These are phyloP conservation scores for Multifurca ochricompacta DNA, from an alignment of 768 basidiomycete genomes.

Conservation along the genomic window DNA sequence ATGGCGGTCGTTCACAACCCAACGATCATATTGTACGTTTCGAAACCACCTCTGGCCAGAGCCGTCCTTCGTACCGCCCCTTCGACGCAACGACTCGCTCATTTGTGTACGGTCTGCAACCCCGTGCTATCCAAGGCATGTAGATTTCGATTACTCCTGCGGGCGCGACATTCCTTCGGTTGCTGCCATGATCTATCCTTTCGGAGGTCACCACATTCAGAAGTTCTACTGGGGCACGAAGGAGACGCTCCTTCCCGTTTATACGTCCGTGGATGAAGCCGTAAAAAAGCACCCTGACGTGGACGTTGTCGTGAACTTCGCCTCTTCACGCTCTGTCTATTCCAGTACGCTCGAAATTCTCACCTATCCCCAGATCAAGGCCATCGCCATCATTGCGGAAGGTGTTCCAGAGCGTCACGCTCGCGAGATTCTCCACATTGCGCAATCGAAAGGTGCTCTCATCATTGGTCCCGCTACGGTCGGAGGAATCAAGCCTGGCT, in stretches of 20 bases:
- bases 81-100: slow-evolving; percentile 93
- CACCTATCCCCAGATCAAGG: slow-evolving; percentile 55
- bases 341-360: slow-evolving; percentile 90
- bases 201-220: slow-evolving; percentile 99
- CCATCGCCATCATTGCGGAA: slow-evolving; percentile 93
- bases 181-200: slow-evolving; percentile 99
- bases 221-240: slow-evolving; percentile 99
- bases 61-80: slow-evolving; percentile 77
- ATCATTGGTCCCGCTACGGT: slow-evolving; percentile 98
- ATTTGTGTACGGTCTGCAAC: slow-evolving; percentile 97
- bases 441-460: slow-evolving; percentile 76
- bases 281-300: slow-evolving; percentile 92
- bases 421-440: slow-evolving; percentile 87
- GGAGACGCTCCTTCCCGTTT: slow-evolving; percentile 97
- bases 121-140: slow-evolving; percentile 97
- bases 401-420: slow-evolving; percentile 99
- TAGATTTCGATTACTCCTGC: slow-evolving; percentile 99
- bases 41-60: slow-evolving; percentile 37
- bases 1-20: slow-evolving; percentile 75
- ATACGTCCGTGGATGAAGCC: slow-evolving; percentile 86
- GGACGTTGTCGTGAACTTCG: slow-evolving; percentile 98
- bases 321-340: slow-evolving; percentile 89
- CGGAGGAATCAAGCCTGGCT: slow-evolving; percentile 98
- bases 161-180: slow-evolving; percentile 86
- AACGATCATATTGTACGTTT: slow-evolving; percentile 90